These are phyloP conservation scores for Melaleuca quinquenervia DNA, from an alignment of 345 rosid species.

Conservation along the genomic window DNA sequence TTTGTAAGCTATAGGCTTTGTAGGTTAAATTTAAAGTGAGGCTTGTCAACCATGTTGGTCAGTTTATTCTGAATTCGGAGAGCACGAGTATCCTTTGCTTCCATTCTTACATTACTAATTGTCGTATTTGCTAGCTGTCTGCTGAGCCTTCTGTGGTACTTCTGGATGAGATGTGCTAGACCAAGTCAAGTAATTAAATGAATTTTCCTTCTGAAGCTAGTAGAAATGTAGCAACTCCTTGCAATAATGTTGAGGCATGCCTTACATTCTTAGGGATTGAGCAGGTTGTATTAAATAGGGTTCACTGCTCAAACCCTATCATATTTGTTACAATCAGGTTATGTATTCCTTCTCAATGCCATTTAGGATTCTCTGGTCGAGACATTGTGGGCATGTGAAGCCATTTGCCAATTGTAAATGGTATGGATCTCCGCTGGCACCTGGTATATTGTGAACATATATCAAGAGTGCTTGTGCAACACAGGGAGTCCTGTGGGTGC, in stretches of 20 bases:
- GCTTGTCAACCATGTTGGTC: not conserved
- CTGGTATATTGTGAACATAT: not conserved
- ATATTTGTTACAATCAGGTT: not conserved
- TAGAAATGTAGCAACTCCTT: not conserved
- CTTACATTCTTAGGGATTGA: not conserved
- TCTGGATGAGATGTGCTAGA: not conserved
- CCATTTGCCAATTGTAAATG: not conserved
- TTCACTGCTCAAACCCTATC: not conserved
- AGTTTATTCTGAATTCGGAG: not conserved
- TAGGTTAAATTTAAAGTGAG: not conserved
- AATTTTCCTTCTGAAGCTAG: not conserved
- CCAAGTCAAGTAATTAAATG: not conserved
- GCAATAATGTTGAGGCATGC: not conserved
- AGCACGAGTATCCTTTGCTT: not conserved
- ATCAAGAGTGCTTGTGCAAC: not conserved
- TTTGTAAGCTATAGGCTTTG: not conserved
- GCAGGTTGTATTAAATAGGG: not conserved
- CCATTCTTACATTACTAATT: not conserved
- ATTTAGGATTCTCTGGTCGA: not conserved
- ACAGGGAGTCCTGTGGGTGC: not conserved
- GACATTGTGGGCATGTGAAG: not conserved
- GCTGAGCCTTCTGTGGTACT: not conserved
- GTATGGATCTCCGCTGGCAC: not conserved
- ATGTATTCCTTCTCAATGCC: no score
- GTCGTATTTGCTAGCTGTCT: not conserved